Evolutionary conservation across 2,329 filamentous ascomycete genomes (phyloP).

Genomic region (Ascochyta fabae): DNA sequence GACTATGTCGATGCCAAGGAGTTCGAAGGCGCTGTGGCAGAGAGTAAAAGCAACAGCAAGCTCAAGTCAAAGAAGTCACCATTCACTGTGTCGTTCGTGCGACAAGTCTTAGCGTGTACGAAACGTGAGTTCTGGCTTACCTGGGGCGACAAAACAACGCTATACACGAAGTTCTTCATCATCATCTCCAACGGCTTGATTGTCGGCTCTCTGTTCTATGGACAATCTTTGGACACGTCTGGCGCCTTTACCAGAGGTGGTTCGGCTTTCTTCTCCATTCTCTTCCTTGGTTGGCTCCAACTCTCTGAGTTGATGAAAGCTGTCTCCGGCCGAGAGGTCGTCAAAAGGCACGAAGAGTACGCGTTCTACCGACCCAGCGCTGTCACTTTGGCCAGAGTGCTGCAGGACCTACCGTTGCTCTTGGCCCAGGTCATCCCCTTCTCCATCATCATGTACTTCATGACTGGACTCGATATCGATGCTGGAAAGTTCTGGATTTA

Average conservation of each 20-base stretch:
- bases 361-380: conserved; percentile 74
- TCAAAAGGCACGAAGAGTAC: conserved; percentile 70
- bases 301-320: conserved; percentile 80
- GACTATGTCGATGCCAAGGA: conserved; percentile 66
- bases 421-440: conserved; percentile 66
- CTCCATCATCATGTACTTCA: conserved; percentile 68
- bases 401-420: conserved; percentile 68
- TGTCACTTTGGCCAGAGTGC: conserved; percentile 65
- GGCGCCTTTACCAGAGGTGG: conserved; percentile 70
- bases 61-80: conserved; percentile 72
- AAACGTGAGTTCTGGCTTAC: conserved; percentile 80
- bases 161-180: conserved; percentile 78
- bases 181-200: conserved; percentile 77
- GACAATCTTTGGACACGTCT: conserved; percentile 63
- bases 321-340: conserved; percentile 73
- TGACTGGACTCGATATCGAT: conserved; percentile 64
- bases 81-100: conserved; percentile 77
- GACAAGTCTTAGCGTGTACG: conserved; percentile 73
- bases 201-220: conserved; percentile 80
- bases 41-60: conserved; percentile 64
- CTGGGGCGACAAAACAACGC: conserved; percentile 73
- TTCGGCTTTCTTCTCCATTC: conserved; percentile 69
- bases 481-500: conserved; percentile 71
- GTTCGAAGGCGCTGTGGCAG: conserved; percentile 70
- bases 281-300: conserved; percentile 74